Conservation (phyloP, 1,139 yeast genomes). For the Protomyces arabidopsidicola region DNA sequence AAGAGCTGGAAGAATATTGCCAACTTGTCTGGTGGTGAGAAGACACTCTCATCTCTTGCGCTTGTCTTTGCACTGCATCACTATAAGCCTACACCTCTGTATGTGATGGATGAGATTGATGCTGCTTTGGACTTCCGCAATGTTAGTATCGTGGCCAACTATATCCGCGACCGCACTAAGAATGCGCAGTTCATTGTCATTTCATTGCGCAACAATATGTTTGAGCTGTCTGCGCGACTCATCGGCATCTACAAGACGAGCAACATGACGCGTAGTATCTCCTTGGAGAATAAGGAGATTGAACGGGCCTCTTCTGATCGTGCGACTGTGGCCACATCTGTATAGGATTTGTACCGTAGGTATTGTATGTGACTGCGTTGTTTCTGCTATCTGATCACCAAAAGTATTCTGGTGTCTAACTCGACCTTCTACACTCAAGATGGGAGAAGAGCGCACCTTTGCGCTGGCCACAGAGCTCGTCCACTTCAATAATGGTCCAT, state of each 20-base stretch:
- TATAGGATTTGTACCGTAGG: not conserved
- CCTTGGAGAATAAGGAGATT: constrained; percentile 18
- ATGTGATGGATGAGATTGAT: constrained; percentile 99
- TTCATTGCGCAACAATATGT: constrained; percentile 93
- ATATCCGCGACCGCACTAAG: constrained; percentile 89
- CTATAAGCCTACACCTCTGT: constrained; percentile 93
- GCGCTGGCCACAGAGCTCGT: constrained; percentile 60
- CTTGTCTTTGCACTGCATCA: constrained; percentile 93
- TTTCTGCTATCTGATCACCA: not conserved
- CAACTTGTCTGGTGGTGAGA: constrained; percentile 95
- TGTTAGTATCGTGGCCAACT: constrained; percentile 94
- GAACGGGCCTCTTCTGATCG: not conserved
- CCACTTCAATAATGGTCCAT: constrained; percentile 49
- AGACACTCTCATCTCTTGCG: constrained; percentile 90
- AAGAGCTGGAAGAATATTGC: constrained; percentile 96
- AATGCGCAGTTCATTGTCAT: constrained; percentile 96
- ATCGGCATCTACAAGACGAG: constrained; percentile 94
- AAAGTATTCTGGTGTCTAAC: too few species aligned
- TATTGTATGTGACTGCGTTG: not conserved
- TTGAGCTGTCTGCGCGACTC: constrained; percentile 86
- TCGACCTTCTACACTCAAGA: not conserved
- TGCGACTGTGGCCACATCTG: not conserved
- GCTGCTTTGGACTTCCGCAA: constrained; percentile 97
- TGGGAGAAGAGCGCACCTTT: not conserved
- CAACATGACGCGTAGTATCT: constrained; percentile 50